Evolutionary conservation across 495 filamentous ascomycete species (phyloP), one percentile per base, ranked within the genome.

Genomic region (Penicillium cosmopolitanum): DNA sequence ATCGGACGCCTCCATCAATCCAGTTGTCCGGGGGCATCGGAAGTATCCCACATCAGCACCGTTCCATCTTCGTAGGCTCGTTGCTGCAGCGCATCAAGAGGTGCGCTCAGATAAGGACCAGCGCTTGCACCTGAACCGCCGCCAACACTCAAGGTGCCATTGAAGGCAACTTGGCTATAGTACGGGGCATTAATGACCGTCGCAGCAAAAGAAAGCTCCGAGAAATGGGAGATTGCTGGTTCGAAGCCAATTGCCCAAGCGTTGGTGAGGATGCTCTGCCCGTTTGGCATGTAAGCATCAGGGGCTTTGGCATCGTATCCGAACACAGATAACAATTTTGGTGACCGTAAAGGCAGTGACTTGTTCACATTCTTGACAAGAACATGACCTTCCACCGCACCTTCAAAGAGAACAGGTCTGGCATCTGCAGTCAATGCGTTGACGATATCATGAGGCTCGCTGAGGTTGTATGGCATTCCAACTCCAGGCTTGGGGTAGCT

Each of bases 281-380:
- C 57, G 16, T 58, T 51, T n/a, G 64, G 56, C 50, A 66, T 66
- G 44, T 46, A 60, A 5, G 19, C 11, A 4, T 53, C 19, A 6
- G 62, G 60, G 19, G 60, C 59, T 25, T 55, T 85, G 19, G 87
- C 87, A 61, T 89, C 88, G 43, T 83, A 85, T 33, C 89, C 89
- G 61, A 89, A 90, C 19, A 93, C 76, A n/a, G 80, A 84, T 48
- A 92, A 66, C 10, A 79, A 74, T 33, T 73, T 69, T 1, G 80
- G 80, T 12, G 79, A 80, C 16, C 80, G 76, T 0, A 93, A 62
- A 0, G 90, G 90, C 2, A 93, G 72, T 12, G 84, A 69, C 61
- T 73, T 78, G 57, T 81, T 82, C 13, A 66, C 73, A 62, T 93
- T 93, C 74, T 91, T 93, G 34, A 93, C 77, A 19, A 93, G 70